phyloP scores from a whole-genome alignment of 2,329 filamentous ascomycete genomes.

The Dryadomyces sulphureus region DNA sequence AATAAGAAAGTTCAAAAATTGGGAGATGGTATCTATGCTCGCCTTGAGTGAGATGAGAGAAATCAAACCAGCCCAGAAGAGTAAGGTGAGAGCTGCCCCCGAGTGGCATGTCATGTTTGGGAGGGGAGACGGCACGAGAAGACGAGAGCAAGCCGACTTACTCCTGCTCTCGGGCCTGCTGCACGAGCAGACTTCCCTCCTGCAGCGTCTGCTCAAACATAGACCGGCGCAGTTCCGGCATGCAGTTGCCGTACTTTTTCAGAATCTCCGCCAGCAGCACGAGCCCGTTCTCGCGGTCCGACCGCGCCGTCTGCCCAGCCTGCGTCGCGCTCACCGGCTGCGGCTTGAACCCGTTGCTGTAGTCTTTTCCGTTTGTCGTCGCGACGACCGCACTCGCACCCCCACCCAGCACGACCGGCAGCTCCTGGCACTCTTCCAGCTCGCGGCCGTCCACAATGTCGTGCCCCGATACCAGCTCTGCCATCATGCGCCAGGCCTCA shows the following conservation, averaged over 20 bases:
- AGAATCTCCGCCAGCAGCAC: slow-evolving; percentile 43
- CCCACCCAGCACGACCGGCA: background rate
- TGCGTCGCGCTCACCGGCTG: slow-evolving; percentile 30
- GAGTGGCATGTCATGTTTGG: too few species aligned
- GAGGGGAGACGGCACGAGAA: background rate
- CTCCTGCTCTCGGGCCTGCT: slow-evolving; percentile 13
- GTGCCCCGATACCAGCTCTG: slow-evolving; percentile 33
- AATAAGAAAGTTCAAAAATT: background rate
- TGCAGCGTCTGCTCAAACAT: slow-evolving; percentile 34
- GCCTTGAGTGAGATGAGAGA: too few species aligned
- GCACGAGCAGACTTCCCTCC: slow-evolving; percentile 31
- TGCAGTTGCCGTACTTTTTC: slow-evolving; percentile 23
- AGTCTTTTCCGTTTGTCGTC: background rate
- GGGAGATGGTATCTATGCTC: too few species aligned
- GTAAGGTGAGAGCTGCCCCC: too few species aligned
- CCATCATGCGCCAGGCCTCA: slow-evolving; percentile 28
- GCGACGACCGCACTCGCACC: background rate
- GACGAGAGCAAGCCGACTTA: too few species aligned
- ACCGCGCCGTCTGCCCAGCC: slow-evolving; percentile 28
- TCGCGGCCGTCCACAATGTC: slow-evolving; percentile 14
- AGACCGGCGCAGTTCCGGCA: slow-evolving; percentile 23
- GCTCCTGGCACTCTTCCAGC: slow-evolving; percentile 3
- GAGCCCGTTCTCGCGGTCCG: slow-evolving; percentile 47
- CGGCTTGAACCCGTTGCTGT: slow-evolving; percentile 21
- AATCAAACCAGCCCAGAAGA: too few species aligned